These are phyloP conservation scores for Talaromyces pinophilus DNA, from an alignment of 2,329 filamentous ascomycete genomes.

Conservation along the genomic window DNA sequence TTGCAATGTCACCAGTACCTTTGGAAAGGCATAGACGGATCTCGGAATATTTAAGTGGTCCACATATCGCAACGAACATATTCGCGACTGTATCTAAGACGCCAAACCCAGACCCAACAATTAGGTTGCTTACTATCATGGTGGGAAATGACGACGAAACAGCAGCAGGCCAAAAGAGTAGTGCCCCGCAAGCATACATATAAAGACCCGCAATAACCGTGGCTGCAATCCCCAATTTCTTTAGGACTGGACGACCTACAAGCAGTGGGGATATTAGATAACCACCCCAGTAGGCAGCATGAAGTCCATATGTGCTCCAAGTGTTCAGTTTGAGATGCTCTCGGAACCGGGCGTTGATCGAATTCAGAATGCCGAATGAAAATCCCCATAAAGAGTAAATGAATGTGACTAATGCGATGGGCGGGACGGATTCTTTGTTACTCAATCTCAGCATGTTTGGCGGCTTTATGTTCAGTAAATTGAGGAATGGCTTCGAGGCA, in stretches of 20 bases:
- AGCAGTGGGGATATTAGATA: constrained; percentile 3
- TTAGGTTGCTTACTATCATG: constrained; percentile 4
- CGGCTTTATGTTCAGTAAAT: constrained; percentile 8
- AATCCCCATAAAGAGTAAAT: constrained; percentile 5
- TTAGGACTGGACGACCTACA: constrained; percentile 7
- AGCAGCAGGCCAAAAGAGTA: constrained; percentile 15
- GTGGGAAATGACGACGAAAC: neutral
- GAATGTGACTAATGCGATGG: neutral
- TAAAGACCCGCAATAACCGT: constrained; percentile 14
- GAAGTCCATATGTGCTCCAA: neutral
- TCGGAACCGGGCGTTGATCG: neutral
- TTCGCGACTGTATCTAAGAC: constrained; percentile 5
- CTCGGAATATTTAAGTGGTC: constrained; percentile 12
- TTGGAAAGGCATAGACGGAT: constrained; percentile 50
- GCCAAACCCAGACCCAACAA: constrained; percentile 18
- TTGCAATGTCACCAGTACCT: constrained; percentile 31
- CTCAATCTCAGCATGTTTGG: constrained; percentile 15
- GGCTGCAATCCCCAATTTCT: constrained; percentile 8
- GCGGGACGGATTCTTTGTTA: constrained; percentile 1
- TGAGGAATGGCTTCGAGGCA: constrained; percentile 1
- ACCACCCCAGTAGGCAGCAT: neutral
- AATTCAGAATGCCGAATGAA: constrained; percentile 1
- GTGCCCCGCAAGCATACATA: constrained; percentile 6
- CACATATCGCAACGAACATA: constrained; percentile 13
- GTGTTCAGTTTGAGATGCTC: neutral